These are phyloP conservation scores for Colletotrichum chlorophyti DNA, from an alignment of 2,329 filamentous ascomycete genomes.

Conservation along the genomic window DNA sequence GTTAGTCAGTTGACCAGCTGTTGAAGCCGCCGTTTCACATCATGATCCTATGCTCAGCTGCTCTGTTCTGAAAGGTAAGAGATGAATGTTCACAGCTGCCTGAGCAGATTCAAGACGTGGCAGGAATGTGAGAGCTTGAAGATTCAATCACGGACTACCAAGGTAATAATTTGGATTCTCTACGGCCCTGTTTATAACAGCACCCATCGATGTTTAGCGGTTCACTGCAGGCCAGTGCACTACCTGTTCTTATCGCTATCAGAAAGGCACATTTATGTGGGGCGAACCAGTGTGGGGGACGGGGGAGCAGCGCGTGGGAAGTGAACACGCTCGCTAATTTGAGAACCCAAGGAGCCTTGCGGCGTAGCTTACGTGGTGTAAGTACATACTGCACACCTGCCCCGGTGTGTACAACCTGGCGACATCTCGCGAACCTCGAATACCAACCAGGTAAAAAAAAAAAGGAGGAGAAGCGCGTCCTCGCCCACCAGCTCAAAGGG, in stretches of 20 bases:
- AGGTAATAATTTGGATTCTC: no score
- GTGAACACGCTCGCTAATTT: conserved; percentile 30
- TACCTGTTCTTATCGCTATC: conserved; percentile 13
- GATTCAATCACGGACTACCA: no score
- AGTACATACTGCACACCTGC: conserved; percentile 19
- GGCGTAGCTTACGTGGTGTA: conserved; percentile 30
- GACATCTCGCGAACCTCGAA: conserved; percentile 18
- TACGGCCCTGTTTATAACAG: no score
- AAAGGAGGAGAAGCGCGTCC: conserved; percentile 2
- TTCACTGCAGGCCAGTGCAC: not conserved
- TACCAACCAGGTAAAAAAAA: not conserved
- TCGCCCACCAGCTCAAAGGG: conserved; percentile 26
- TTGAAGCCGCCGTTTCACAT: conserved; percentile 13
- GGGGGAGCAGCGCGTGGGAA: conserved; percentile 23
- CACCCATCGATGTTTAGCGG: no score
- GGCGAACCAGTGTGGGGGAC: conserved; percentile 24
- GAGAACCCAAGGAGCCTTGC: no score
- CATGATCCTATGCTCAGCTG: not conserved
- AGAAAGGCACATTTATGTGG: conserved; percentile 13
- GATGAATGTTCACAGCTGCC: no score
- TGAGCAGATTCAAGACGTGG: no score
- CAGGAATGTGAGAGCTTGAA: no score
- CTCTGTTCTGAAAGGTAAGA: no score
- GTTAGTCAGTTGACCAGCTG: conserved; percentile 11
- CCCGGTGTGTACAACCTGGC: conserved; percentile 15